Evolutionary conservation across 129 eudicot species (phyloP), one percentile per base, ranked within the genome.

Genomic region (Dittrichia graveolens): DNA sequence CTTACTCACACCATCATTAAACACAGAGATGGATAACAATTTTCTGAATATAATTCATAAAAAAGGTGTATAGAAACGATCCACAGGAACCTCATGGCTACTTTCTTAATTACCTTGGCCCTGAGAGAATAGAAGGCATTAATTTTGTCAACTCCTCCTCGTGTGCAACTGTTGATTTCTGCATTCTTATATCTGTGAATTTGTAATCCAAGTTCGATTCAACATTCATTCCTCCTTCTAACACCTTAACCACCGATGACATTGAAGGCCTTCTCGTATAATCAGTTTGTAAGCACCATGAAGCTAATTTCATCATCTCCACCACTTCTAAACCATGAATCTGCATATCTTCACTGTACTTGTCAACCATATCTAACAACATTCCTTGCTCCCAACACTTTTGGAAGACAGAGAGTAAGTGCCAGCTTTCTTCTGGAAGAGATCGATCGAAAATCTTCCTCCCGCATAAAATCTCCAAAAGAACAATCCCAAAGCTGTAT

Each of bases 231-330:
- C 49, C 62, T 3, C 88, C 83, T 39, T 78, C 81, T 6, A 85
- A 40, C 75, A 80, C 76, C 76, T 79, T 81, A 35, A 83, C 81
- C 4, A 82, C 85, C 8, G 50, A 58, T 11, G 87, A 69, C 91
- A 85, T 85, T 15, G 73, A 39, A 3, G 91, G 91, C 81, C 91
- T 73, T 31, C 14, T 62, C 3, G 57, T 16, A 8, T 6, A 62
- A 9, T 66, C 69, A 55, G 60, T 52, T 8, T 74, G 83, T 7
- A 83, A 63, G 61, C 91, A 83, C 85, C 91, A 80, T 7, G 75
- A 19, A n/a, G 81, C 74, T 56, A 80, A 61, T 48, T 71, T 62
- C 54, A 86, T 59, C 67, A 65, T 73, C 69, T 82, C 71, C 61
- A 65, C 72, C 0, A 44, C 87, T 19, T 79, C 76, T 13, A 34